phyloP scores from a whole-genome alignment of 805 yeast genomes.

The Yarrowia osloensis region DNA sequence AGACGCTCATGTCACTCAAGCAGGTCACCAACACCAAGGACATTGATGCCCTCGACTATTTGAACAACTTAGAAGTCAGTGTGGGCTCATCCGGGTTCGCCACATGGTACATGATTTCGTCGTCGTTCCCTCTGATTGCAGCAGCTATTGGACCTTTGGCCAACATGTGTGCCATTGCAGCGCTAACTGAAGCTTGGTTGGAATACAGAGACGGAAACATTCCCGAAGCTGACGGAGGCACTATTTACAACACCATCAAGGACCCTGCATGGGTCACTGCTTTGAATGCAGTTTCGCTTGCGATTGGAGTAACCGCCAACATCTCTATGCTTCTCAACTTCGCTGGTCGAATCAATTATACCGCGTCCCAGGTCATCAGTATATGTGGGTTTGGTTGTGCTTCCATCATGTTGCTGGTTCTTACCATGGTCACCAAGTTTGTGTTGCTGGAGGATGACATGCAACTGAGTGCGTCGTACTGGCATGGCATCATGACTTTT shows the following conservation, averaged over 20 bases:
- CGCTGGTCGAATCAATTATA: slow-evolving; percentile 57
- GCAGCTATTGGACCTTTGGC: slow-evolving; percentile 81
- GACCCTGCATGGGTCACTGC: slow-evolving; percentile 52
- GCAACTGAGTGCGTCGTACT: slow-evolving; percentile 46
- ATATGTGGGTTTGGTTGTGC: slow-evolving; percentile 68
- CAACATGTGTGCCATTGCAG: slow-evolving; percentile 70
- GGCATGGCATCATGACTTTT: slow-evolving; percentile 73
- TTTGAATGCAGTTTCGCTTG: slow-evolving; percentile 64
- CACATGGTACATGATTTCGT: slow-evolving; percentile 66
- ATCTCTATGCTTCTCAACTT: slow-evolving; percentile 70
- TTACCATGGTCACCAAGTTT: slow-evolving; percentile 47
- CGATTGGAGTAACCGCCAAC: slow-evolving; percentile 68
- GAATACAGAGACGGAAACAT: slow-evolving; percentile 20
- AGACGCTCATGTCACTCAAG: slow-evolving; percentile 23
- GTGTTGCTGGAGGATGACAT: slow-evolving; percentile 38
- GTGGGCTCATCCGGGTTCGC: slow-evolving; percentile 32
- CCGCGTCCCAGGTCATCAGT: slow-evolving; percentile 62
- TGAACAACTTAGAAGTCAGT: slow-evolving; percentile 19
- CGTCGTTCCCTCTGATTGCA: slow-evolving; percentile 71
- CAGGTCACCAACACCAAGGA: slow-evolving; percentile 24
- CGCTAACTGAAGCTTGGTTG: slow-evolving; percentile 72
- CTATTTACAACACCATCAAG: neutral
- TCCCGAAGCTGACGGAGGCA: slow-evolving; percentile 37
- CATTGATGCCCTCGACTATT: slow-evolving; percentile 11
- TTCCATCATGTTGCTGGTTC: slow-evolving; percentile 53